Percentiles rank a stretch among this genome's conserved stretches.
These are phyloP conservation scores for Heliosperma pusillum DNA, from an alignment of 148 eudicot genomes.

Conservation along the genomic window DNA sequence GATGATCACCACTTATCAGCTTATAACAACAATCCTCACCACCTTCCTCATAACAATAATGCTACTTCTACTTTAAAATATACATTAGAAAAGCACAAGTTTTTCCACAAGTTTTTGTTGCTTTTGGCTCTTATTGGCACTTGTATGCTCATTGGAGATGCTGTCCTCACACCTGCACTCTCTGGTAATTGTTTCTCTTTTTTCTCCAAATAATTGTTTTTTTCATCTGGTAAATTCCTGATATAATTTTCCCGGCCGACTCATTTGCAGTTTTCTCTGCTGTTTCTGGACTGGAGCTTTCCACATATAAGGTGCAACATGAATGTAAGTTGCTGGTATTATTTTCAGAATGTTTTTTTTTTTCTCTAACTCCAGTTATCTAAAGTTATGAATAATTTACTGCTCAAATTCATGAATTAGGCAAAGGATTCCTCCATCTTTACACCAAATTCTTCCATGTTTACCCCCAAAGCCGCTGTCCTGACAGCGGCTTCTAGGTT, in stretches of 20 bases:
- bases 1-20: slow-evolving; percentile 43
- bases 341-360: neutral
- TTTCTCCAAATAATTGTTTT: neutral
- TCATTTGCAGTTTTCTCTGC: slow-evolving; percentile 31
- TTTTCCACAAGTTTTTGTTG: slow-evolving; percentile 49
- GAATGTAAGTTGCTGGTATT: slow-evolving; percentile 25
- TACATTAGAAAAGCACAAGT: slow-evolving; percentile 53
- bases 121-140: slow-evolving; percentile 72
- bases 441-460: too few species aligned
- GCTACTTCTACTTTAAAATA: slow-evolving; percentile 32
- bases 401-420: too few species aligned
- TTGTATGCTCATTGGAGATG: slow-evolving; percentile 78
- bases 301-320: slow-evolving; percentile 25
- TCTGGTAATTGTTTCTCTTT: slow-evolving; percentile 43
- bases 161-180: slow-evolving; percentile 69
- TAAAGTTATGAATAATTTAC: too few species aligned
- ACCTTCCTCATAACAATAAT: neutral
- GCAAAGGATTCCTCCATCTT: too few species aligned
- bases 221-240: too few species aligned
- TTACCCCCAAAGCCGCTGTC: too few species aligned
- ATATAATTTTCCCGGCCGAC: neutral
- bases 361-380: neutral
- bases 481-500: too few species aligned
- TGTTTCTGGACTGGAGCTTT: slow-evolving; percentile 34
- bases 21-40: slow-evolving; percentile 32